phyloP scores from a whole-genome alignment of 805 yeast genomes.

The Starmerella sirachaensis region DNA sequence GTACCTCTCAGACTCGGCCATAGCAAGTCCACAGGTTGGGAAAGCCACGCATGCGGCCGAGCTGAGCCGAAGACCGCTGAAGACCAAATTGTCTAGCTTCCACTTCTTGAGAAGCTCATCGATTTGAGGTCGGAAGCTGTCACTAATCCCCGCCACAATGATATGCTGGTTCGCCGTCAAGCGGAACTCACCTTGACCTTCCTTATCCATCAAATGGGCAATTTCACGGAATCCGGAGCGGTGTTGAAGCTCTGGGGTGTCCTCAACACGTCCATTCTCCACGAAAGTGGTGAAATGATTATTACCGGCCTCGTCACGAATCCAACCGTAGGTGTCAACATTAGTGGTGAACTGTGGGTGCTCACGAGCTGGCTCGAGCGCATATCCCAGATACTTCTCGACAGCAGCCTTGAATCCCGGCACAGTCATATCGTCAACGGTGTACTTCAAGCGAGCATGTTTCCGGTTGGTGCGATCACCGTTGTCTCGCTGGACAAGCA shows the following conservation, averaged over 20 bases:
- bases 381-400: constrained; percentile 70
- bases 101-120: constrained; percentile 56
- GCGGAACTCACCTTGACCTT: constrained; percentile 60
- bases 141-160: constrained; percentile 58
- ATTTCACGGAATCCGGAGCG: constrained; percentile 73
- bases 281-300: constrained; percentile 90
- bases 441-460: constrained; percentile 94
- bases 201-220: constrained; percentile 52
- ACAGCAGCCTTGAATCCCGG: constrained; percentile 68
- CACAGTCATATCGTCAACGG: constrained; percentile 87
- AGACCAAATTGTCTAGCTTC: constrained; percentile 71
- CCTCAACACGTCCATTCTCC: constrained; percentile 94
- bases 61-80: constrained; percentile 73
- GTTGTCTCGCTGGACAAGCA: constrained; percentile 86
- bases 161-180: constrained; percentile 94
- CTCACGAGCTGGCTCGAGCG: constrained; percentile 56
- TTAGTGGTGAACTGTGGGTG: constrained; percentile 68
- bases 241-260: constrained; percentile 80
- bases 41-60: constrained; percentile 96
- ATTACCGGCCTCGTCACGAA: constrained; percentile 57
- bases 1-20: constrained; percentile 95
- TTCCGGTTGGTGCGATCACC: constrained; percentile 96
- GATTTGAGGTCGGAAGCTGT: constrained; percentile 50
- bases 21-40: constrained; percentile 97
- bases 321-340: constrained; percentile 90